phyloP scores from a whole-genome alignment of 352 stramenopile species.

The Globisporangium okanoganense region DNA sequence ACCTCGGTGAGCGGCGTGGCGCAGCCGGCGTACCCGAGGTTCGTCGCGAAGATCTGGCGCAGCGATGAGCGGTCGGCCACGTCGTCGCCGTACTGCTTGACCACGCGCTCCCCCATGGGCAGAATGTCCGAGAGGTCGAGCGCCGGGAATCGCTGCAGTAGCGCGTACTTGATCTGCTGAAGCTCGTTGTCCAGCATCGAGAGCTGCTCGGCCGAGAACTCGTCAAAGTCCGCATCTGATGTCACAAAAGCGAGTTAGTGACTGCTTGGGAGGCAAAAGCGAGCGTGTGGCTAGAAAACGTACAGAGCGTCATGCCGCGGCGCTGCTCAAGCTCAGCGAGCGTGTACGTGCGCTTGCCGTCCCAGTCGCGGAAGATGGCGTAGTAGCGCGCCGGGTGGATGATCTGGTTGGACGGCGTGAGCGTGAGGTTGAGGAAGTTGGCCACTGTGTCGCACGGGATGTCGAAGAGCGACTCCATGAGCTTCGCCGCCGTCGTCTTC shows the following conservation, averaged over 20 bases:
- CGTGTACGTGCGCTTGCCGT: conserved; percentile 87
- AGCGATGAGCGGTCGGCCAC: conserved; percentile 85
- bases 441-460: conserved; percentile 88
- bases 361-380: conserved; percentile 91
- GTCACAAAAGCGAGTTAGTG: not conserved
- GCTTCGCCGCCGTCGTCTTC: conserved; percentile 62
- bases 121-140: conserved; percentile 89
- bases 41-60: conserved; percentile 89
- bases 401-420: conserved; percentile 93
- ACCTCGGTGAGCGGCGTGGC: conserved; percentile 86
- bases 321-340: conserved; percentile 81
- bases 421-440: conserved; percentile 93
- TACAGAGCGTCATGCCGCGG: conserved; percentile 87
- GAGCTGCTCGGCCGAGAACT: conserved; percentile 90
- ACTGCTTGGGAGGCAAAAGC: not conserved
- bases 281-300: conserved; percentile 14
- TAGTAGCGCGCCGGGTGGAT: conserved; percentile 92
- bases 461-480: conserved; percentile 89
- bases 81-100: conserved; percentile 91
- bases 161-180: conserved; percentile 88
- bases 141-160: conserved; percentile 88
- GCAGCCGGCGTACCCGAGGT: conserved; percentile 88
- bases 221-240: conserved; percentile 89
- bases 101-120: conserved; percentile 87
- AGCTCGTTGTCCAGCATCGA: conserved; percentile 93